Base-by-base conservation (phyloP, 1,284 basidiomycete species). In the Peniophora sp. region DNA sequence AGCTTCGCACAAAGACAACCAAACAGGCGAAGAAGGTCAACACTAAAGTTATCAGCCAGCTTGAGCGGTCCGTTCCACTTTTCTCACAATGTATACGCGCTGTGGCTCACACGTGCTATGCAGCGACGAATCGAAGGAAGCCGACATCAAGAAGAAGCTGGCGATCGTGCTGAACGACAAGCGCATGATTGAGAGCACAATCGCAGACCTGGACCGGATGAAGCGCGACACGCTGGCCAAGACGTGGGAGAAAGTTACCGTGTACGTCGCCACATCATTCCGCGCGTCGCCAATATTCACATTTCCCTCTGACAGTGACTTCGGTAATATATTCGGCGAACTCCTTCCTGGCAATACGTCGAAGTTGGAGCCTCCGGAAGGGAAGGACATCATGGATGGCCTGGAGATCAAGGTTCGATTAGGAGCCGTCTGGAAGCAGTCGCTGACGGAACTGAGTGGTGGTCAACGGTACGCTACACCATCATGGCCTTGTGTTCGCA, bases 371-470 rank as follows among this genome's bases (percentile, higher is more conserved):
- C 92, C 95, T 8, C 92, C 94, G 3, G 95, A 99, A 53, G 89
- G 88, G 0, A 85, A 91, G 66, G 95, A 97, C 60, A 73, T 99
- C 52, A 96, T 93, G 62, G 81, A 96, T 56, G 97, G 97, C 15
- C 78, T 99, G 6, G 97, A 99, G 66, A 95, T 99, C 68, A 98
- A 98, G 64, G 97, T 99, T 24, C 84, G 83, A 53, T 79, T 99
- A 1, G 97, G 97, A 2, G 81, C 76, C 20, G 92, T 99, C 0
- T 99, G 97, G 97, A 99, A 99, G 67, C 90, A 94, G 60, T 93
- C 88, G 62, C 73, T 99, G 62, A 99, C 96, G 0, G 97, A 99
- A 66, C 75, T 99, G 48, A 95, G 92, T 59, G 97, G 97, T 56
- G 97, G 97, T 15, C 97, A 99, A 76, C 76, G 97, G 90, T 92